Evolutionary conservation across 176 grass and related monocot species (phyloP), one percentile per base, ranked within the genome.

Genomic region (Puccinellia tenuiflora): DNA sequence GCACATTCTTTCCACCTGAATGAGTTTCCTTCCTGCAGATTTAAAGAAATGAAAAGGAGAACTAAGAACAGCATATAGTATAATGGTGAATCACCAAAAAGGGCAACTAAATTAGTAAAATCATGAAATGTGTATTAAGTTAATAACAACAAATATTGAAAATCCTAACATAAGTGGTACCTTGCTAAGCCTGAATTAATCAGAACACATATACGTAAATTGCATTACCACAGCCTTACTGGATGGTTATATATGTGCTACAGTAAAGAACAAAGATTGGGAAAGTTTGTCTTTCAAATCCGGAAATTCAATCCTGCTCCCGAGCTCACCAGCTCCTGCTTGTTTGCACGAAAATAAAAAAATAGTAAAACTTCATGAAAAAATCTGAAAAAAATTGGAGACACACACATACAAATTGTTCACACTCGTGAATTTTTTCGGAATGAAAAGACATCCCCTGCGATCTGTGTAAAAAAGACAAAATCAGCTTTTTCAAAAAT

Each of bases 1-100:
- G 93, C 91, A 81, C 89, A 96, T 51, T 96, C 89, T 62, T 94
- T 92, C 75, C 92, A 85, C 47, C 54, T 83, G 53, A 95, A 93
- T 55, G 86, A 84, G 39, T 79, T 95, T 34, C 74, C 70, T 75
- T 92, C 86, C 92, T 98, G 96, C 75, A 51, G 17, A 59, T 68
- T 86, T 16, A 35, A 77, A 14, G 21, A 83, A 77, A 7, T 22
- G 72, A 87, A 80, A 65, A 57, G 34, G n/a, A 82, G 45, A 30
- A 80, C 26, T 18, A 77, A 73, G 21, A 61, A 55, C n/a, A 67
- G 42, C 6, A 16, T 46, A 74, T 42, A 61, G 35, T 3, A 29
- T 6, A 72, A 40, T 77, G 29, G 9, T 9, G 11, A 24, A 73
- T 78, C 39, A 26, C 31, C 39, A 54, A 73, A 61, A n/a, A 62